Percentiles rank a stretch among this genome's conserved stretches.
Evolutionary conservation across 129 eudicot genomes (phyloP).

Genomic region (Silybum marianum): DNA sequence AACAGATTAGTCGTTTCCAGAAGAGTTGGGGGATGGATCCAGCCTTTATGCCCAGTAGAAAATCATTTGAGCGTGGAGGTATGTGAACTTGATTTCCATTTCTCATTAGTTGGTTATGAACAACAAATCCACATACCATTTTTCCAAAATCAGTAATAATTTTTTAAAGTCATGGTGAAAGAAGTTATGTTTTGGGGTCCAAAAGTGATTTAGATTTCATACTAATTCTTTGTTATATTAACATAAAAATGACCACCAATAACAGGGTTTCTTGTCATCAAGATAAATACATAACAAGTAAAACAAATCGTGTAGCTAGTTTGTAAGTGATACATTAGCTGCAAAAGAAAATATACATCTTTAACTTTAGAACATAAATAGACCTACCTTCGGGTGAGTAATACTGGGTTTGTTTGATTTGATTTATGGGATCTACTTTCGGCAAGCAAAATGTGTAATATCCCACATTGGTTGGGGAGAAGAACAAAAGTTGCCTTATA

Average conservation of each 20-base stretch:
- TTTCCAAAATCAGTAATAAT: not conserved
- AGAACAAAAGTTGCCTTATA: too few relatives aligned
- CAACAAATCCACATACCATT: not conserved
- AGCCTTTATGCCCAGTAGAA: constrained; percentile 94
- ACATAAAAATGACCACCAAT: not conserved
- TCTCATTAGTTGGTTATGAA: not conserved
- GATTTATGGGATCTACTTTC: too few relatives aligned
- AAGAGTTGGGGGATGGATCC: constrained; percentile 99
- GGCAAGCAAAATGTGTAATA: too few relatives aligned
- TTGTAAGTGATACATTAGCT: not conserved
- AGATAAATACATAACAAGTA: not conserved
- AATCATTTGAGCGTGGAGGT: constrained; percentile 98
- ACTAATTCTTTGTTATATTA: not conserved
- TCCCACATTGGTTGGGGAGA: too few relatives aligned
- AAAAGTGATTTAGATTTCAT: not conserved
- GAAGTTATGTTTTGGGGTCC: not conserved
- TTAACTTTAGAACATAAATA: too few relatives aligned
- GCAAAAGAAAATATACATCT: not conserved
- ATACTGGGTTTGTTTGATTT: too few relatives aligned
- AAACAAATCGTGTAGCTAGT: not conserved
- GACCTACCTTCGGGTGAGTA: too few relatives aligned
- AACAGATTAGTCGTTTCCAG: constrained; percentile 85
- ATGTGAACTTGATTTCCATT: constrained; percentile 13
- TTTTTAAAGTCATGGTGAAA: not conserved
- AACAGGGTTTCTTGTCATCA: not conserved